Evolutionary conservation across 139 green algal species (phyloP).

Genomic region (Micractinium conductrix): DNA sequence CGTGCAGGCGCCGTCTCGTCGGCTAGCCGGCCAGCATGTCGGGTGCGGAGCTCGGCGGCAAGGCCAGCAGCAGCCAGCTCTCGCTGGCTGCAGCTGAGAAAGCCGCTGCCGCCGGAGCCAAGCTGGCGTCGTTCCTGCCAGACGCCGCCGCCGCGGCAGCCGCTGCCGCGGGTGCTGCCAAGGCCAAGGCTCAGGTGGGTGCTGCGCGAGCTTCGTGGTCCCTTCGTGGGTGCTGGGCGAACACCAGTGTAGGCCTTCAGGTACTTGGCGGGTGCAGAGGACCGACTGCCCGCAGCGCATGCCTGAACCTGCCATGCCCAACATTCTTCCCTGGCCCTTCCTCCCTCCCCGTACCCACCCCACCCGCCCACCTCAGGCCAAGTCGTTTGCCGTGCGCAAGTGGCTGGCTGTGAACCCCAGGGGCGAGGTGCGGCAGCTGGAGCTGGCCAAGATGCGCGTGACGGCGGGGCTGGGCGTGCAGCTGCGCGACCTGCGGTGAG

Average conservation of each 20-base stretch:
- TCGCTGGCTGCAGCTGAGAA: not conserved
- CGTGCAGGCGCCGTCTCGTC: too few species aligned
- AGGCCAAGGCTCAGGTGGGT: constrained; percentile 17
- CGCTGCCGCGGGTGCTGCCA: not conserved
- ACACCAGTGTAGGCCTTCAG: too few species aligned
- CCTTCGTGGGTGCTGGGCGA: too few species aligned
- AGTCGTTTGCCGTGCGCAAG: constrained; percentile 17
- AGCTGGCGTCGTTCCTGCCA: constrained; percentile 17
- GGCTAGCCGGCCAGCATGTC: not conserved
- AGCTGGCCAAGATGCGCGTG: constrained; percentile 40
- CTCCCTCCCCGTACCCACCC: not conserved
- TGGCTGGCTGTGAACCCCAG: constrained; percentile 21
- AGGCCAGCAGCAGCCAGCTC: not conserved
- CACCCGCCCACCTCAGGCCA: not conserved
- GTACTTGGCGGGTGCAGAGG: too few species aligned
- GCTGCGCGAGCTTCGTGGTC: not conserved
- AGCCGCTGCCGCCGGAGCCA: not conserved
- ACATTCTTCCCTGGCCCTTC: not conserved
- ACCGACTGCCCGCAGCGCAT: not conserved
- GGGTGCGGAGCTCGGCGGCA: not conserved
- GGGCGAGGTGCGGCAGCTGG: constrained; percentile 33
- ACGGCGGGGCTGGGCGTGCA: constrained; percentile 41
- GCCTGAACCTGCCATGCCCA: too few species aligned
- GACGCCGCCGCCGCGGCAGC: constrained; percentile 3
- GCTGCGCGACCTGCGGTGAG: constrained; percentile 46